Evolutionary conservation across 495 filamentous ascomycete genomes (phyloP), one percentile per base, ranked within the genome.

Genomic region (Hyaloscypha finlandica): DNA sequence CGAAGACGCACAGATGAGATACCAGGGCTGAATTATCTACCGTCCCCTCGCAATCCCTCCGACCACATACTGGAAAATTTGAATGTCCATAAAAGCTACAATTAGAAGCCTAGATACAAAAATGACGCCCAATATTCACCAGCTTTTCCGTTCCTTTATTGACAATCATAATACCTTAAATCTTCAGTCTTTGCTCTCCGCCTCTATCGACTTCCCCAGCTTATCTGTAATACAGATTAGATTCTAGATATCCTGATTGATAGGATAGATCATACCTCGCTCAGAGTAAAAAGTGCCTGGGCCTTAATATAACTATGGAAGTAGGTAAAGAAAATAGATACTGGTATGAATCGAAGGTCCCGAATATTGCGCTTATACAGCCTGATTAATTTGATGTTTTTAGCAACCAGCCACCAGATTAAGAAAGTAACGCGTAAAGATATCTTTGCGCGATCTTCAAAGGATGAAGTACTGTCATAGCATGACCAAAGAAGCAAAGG

Each of bases 371-470:
- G 79, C 68, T 78, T 75, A 73, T 85, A 87, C 70, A 89, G 83
- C 2, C 81, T 80, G 25, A 83, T 74, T n/a, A 87, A 74, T 78
- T 90, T 89, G 74, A 88, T 74, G n/a, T 79, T 77, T 75, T 89
- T 90, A 60, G 81, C 79, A 59, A 45, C 6, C 19, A 65, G 55
- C 30, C 16, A 61, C 62, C 39, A 69, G 52, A 33, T 62, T 0
- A 37, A 52, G 48, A 60, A 55, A 37, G 56, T 20, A 62, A 66
- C 12, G 2, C 29, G 5, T 20, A 42, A 35, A 16, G 20, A 9
- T 68, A 42, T 32, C 65, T 48, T 63, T 56, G 3, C n/a, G 9
- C 37, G 37, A 6, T 61, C 9, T 37, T 53, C 57, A 56, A 8
- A 69, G 33, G 52, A 63, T 16, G 35, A 63, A 57, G 59, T 32